phyloP scores from a whole-genome alignment of 306 rosid species.

The Cicer arietinum region DNA sequence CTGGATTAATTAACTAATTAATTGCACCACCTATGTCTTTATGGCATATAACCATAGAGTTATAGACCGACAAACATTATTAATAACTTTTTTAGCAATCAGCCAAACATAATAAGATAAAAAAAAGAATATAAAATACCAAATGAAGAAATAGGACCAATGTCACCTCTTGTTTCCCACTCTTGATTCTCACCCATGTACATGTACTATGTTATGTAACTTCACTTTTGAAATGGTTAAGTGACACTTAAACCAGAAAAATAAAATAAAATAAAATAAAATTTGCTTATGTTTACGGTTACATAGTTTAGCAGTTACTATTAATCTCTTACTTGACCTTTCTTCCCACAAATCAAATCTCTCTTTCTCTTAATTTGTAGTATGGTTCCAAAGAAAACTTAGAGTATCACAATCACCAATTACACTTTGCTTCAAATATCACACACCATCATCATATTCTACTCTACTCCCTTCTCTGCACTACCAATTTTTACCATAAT shows the following conservation, averaged over 20 bases:
- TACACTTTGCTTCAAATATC: slow-evolving; percentile 64
- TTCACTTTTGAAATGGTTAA: slow-evolving; percentile 29
- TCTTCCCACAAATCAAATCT: slow-evolving; percentile 23
- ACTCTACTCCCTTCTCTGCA: slow-evolving; percentile 29
- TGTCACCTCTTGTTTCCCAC: slow-evolving; percentile 27
- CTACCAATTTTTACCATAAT: slow-evolving; percentile 34
- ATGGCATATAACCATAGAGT: background rate
- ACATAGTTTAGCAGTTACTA: background rate
- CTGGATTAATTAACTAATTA: background rate
- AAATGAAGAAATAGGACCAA: slow-evolving; percentile 24
- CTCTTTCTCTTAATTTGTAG: background rate
- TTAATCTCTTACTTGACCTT: slow-evolving; percentile 28
- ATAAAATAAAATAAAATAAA: background rate
- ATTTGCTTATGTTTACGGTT: slow-evolving; percentile 12
- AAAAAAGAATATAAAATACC: background rate
- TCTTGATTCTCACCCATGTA: slow-evolving; percentile 11
- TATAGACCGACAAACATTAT: background rate
- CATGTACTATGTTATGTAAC: background rate
- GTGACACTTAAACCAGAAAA: slow-evolving; percentile 44
- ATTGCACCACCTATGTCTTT: slow-evolving; percentile 11
- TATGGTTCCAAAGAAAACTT: slow-evolving; percentile 47
- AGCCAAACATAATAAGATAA: background rate
- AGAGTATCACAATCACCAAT: slow-evolving; percentile 55
- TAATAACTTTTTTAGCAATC: background rate
- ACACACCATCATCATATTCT: slow-evolving; percentile 42